A percentile compares a stretch with the other conserved stretches of the same genome.
Conservation (phyloP, 768 basidiomycete genomes). For the Pleurotus sapidus region DNA sequence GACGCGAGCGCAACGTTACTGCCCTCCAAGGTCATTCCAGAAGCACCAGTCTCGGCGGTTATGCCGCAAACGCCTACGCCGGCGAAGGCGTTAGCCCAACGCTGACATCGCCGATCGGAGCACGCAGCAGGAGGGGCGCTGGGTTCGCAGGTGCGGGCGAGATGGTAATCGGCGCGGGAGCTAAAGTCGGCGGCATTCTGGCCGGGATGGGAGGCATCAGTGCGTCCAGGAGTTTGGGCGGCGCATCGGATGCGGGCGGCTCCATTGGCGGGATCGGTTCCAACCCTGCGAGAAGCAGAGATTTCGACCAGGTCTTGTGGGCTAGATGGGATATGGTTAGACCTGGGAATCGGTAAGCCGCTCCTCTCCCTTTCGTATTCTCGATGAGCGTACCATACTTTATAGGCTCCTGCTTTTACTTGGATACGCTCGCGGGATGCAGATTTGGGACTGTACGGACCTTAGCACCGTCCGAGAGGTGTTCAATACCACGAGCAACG, state of each 20-base stretch:
- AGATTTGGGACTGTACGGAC: constrained; percentile 58
- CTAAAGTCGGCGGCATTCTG: neutral
- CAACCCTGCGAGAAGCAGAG: constrained; percentile 20
- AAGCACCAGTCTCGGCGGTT: neutral
- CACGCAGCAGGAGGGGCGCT: neutral
- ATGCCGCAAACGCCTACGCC: neutral
- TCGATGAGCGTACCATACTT: neutral
- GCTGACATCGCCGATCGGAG: neutral
- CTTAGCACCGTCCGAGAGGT: constrained; percentile 35
- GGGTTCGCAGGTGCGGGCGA: neutral
- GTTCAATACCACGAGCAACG: constrained; percentile 6
- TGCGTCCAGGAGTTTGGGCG: constrained; percentile 1
- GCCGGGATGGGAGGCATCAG: neutral
- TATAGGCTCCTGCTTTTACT: constrained; percentile 47
- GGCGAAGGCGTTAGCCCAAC: neutral
- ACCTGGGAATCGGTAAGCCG: constrained; percentile 4
- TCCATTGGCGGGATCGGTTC: constrained; percentile 8
- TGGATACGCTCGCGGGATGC: constrained; percentile 50
- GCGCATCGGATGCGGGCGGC: neutral
- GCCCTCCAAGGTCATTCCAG: neutral
- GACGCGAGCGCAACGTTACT: neutral
- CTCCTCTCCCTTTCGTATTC: constrained; percentile 9
- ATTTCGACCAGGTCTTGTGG: constrained; percentile 29
- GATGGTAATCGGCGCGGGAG: neutral
- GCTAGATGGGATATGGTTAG: constrained; percentile 40